A percentile compares a stretch with the other conserved stretches of the same genome.
These are phyloP conservation scores for Pythium chondricola DNA, from an alignment of 352 stramenopile species.

Conservation along the genomic window DNA sequence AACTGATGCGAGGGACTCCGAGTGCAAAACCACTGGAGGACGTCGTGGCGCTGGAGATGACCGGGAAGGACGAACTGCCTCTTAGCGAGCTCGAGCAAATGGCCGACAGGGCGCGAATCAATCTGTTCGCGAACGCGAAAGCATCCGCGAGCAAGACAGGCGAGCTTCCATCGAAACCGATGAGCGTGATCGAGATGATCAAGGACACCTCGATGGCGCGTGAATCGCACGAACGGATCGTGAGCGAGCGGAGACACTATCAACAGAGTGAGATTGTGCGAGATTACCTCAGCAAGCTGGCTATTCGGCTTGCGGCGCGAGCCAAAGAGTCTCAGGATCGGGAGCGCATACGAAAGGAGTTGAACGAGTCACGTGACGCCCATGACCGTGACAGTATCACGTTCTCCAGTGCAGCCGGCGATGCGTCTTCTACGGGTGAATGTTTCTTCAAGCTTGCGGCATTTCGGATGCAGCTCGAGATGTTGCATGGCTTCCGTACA, in stretches of 20 bases:
- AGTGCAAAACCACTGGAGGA: conserved; percentile 5
- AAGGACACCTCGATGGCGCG: conserved; percentile 10
- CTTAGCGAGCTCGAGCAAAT: conserved; percentile 58
- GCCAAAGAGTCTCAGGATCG: background rate
- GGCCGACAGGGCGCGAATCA: conserved; percentile 44
- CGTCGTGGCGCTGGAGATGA: conserved; percentile 28
- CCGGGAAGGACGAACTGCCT: conserved; percentile 40
- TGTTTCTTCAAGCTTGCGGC: conserved; percentile 42
- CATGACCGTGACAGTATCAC: background rate
- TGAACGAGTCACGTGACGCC: background rate
- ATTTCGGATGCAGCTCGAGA: conserved; percentile 63
- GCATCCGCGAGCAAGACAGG: background rate
- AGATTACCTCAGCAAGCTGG: conserved; percentile 12
- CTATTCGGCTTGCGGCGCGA: background rate
- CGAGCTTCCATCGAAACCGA: conserved; percentile 2
- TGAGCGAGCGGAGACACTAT: conserved; percentile 6
- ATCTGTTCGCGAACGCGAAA: conserved; percentile 32
- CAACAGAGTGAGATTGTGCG: conserved; percentile 20
- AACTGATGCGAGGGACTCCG: conserved; percentile 17
- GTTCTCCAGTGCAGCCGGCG: background rate
- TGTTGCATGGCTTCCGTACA: conserved; percentile 49
- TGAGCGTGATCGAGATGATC: conserved; percentile 11
- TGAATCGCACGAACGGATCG: background rate
- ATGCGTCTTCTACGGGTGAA: background rate
- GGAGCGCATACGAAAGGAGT: background rate